These are phyloP conservation scores for Suhomyces prunicola DNA, from an alignment of 805 yeast genomes.

Conservation along the genomic window DNA sequence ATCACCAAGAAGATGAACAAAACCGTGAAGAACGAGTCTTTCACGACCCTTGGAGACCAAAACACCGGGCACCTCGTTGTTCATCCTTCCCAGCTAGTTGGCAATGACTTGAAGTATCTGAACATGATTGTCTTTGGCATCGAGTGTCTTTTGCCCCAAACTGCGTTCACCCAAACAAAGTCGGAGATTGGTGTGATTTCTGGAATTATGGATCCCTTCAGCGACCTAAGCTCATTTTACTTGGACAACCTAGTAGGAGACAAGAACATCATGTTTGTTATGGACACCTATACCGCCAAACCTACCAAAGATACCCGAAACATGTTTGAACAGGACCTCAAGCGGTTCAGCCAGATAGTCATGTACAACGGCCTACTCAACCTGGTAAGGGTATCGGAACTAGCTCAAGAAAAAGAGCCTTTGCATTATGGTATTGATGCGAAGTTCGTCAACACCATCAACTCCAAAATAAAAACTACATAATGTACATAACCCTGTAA, in stretches of 20 bases:
- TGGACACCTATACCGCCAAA: constrained; percentile 4
- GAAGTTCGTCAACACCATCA: background rate
- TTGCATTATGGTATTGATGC: constrained; percentile 5
- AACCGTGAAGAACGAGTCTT: background rate
- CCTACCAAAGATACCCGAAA: background rate
- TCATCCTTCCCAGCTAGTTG: constrained; percentile 14
- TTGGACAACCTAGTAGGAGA: constrained; percentile 14
- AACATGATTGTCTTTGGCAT: constrained; percentile 17
- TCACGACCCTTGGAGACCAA: background rate
- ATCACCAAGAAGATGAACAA: constrained; percentile 1
- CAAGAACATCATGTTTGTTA: constrained; percentile 16
- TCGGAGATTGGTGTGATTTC: background rate
- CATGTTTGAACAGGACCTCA: constrained; percentile 6
- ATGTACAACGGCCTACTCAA: constrained; percentile 11
- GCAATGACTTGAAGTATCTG: constrained; percentile 6
- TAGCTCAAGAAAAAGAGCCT: background rate
- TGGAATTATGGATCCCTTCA: constrained; percentile 19
- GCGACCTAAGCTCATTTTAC: constrained; percentile 18
- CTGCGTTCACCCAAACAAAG: constrained; percentile 12
- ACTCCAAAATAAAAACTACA: background rate
- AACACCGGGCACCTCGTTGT: constrained; percentile 1
- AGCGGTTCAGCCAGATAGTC: constrained; percentile 15
- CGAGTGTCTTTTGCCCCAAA: constrained; percentile 20
- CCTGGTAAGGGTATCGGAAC: background rate
- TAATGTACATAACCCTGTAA: background rate